Evolutionary conservation across 805 yeast genomes (phyloP).

Genomic region (Nakazawaea wickerhamii): DNA sequence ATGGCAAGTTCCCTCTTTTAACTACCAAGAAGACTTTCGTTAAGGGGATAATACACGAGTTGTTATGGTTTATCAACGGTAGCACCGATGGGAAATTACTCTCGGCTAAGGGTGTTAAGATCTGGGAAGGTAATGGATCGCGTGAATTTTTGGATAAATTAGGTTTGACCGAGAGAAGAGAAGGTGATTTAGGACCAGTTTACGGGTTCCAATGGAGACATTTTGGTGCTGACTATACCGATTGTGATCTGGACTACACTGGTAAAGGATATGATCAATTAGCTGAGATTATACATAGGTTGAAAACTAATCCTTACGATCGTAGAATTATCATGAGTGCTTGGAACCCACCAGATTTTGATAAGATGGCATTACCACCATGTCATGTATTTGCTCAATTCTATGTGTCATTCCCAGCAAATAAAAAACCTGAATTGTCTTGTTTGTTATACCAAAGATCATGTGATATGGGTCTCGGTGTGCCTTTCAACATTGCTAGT

Average conservation of each 20-base stretch:
- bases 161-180: slow-evolving; percentile 76
- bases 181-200: slow-evolving; percentile 96
- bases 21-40: slow-evolving; percentile 93
- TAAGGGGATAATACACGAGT: slow-evolving; percentile 82
- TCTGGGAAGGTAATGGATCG: slow-evolving; percentile 99
- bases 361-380: slow-evolving; percentile 95
- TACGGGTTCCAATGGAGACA: slow-evolving; percentile 99
- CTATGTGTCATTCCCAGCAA: slow-evolving; percentile 78
- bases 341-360: slow-evolving; percentile 97
- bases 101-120: slow-evolving; percentile 82
- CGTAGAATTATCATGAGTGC: slow-evolving; percentile 93
- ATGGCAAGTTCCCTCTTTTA: slow-evolving; percentile 76
- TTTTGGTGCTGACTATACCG: slow-evolving; percentile 88
- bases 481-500: slow-evolving; percentile 96
- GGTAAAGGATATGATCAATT: slow-evolving; percentile 92
- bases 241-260: slow-evolving; percentile 81
- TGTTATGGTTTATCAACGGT: slow-evolving; percentile 90
- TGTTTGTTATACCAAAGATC: slow-evolving; percentile 93
- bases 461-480: slow-evolving; percentile 99
- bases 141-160: slow-evolving; percentile 81
- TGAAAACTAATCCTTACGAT: slow-evolving; percentile 88
- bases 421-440: slow-evolving; percentile 60
- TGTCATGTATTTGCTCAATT: slow-evolving; percentile 97
- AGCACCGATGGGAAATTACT: slow-evolving; percentile 81
- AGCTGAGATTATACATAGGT: slow-evolving; percentile 66